A percentile compares a stretch with the other conserved stretches of the same genome.
Evolutionary conservation across 345 rosid genomes (phyloP).

Genomic region (Iberis pinnata): DNA sequence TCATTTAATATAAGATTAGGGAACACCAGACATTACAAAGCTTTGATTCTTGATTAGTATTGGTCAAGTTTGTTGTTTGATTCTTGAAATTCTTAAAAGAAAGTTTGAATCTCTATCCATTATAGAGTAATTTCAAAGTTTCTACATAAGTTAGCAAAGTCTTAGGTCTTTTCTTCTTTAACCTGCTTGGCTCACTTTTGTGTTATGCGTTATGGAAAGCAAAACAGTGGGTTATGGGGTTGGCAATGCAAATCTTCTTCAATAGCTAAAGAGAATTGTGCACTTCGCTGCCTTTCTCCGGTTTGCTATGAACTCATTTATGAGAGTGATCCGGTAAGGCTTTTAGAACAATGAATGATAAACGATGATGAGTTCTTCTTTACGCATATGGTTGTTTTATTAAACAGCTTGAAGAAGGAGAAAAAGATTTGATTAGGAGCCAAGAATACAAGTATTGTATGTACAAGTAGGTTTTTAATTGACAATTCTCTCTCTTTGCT

Average conservation of each 20-base stretch:
- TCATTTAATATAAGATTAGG: too few species aligned
- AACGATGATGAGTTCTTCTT: background rate
- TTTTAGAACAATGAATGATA: background rate
- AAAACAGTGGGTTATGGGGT: slow-evolving; percentile 75
- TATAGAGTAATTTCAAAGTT: background rate
- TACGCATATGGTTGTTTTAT: slow-evolving; percentile 5
- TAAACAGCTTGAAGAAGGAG: slow-evolving; percentile 78
- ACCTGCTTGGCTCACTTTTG: background rate
- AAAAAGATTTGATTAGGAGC: slow-evolving; percentile 59
- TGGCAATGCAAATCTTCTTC: slow-evolving; percentile 57
- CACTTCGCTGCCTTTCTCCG: slow-evolving; percentile 65
- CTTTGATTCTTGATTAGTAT: too few species aligned
- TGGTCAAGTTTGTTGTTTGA: too few species aligned
- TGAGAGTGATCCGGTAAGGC: slow-evolving; percentile 71
- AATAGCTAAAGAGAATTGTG: slow-evolving; percentile 71
- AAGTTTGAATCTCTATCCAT: background rate
- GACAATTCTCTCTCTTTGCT: background rate
- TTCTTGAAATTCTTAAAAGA: too few species aligned
- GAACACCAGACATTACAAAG: too few species aligned
- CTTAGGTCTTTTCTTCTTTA: background rate
- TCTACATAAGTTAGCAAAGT: background rate
- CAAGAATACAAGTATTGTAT: slow-evolving; percentile 80
- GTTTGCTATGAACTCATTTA: slow-evolving; percentile 63
- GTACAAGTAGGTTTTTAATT: slow-evolving; percentile 48
- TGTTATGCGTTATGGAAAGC: slow-evolving; percentile 25